Conservation (phyloP, 176 grass and related monocot genomes). For the Aegilops speltoides region DNA sequence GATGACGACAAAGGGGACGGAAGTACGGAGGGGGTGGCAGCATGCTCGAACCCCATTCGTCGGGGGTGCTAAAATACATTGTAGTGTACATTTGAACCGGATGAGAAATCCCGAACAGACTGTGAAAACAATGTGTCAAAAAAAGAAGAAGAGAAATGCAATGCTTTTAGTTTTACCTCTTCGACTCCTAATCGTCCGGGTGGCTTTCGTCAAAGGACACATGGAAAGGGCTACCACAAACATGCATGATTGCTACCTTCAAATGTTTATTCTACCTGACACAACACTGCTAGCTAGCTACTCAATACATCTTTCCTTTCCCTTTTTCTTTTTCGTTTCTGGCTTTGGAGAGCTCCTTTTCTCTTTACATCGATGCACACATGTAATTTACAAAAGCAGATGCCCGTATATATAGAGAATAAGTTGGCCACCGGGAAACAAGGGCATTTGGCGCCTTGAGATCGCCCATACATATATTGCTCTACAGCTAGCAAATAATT, state of each 20-base stretch:
- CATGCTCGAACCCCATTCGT: too few species aligned
- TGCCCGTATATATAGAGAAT: conserved; percentile 22
- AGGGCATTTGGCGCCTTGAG: conserved; percentile 1
- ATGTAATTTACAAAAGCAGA: conserved; percentile 17
- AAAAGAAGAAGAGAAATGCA: not conserved
- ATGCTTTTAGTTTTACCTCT: not conserved
- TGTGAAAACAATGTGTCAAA: not conserved
- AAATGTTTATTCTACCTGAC: conserved; percentile 10
- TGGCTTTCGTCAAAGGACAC: conserved; percentile 27
- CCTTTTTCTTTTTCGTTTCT: not conserved
- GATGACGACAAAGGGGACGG: too few species aligned
- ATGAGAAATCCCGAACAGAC: not conserved
- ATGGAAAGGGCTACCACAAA: conserved; percentile 1
- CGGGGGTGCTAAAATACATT: too few species aligned
- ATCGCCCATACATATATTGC: not conserved
- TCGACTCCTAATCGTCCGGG: not conserved
- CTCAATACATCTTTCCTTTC: conserved; percentile 18
- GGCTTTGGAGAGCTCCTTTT: conserved; percentile 29
- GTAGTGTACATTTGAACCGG: too few species aligned
- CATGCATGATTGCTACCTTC: conserved; percentile 26
- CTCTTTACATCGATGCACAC: conserved; percentile 32
- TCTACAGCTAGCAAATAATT: not conserved
- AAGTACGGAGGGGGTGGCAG: too few species aligned
- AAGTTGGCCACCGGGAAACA: conserved; percentile 34
- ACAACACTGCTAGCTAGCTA: conserved; percentile 14